These are phyloP conservation scores for Phytophthora pistaciae DNA, from an alignment of 352 stramenopile species.

Conservation along the genomic window DNA sequence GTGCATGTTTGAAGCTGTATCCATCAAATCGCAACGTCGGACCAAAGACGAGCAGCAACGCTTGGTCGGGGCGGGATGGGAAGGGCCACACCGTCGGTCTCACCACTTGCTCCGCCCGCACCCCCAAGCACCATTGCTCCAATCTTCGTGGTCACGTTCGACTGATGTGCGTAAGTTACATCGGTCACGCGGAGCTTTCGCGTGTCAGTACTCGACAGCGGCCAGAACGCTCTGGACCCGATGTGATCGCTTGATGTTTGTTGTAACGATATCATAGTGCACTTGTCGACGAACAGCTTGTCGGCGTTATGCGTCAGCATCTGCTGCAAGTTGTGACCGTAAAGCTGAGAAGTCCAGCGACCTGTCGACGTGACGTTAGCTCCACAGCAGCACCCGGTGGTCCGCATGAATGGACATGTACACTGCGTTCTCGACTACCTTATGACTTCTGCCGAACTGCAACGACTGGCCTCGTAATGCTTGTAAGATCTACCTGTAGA, in stretches of 20 bases:
- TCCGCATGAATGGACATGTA: not conserved
- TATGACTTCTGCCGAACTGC: not conserved
- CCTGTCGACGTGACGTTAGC: not conserved
- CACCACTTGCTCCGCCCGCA: conserved; percentile 9
- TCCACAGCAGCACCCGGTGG: not conserved
- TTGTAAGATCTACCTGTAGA: not conserved
- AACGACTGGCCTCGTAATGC: not conserved
- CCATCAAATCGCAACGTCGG: conserved; percentile 45
- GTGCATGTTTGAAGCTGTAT: conserved; percentile 34
- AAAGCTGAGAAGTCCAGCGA: not conserved
- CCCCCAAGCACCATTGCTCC: not conserved
- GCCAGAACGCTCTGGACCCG: not conserved
- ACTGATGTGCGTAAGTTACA: conserved; percentile 8
- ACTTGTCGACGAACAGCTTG: not conserved
- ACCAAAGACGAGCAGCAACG: conserved; percentile 34
- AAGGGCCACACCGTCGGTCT: conserved; percentile 26
- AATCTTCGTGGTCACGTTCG: conserved; percentile 2
- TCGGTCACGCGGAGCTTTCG: not conserved
- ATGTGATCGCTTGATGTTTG: not conserved
- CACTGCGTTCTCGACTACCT: not conserved
- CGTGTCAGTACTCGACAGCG: not conserved
- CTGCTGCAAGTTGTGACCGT: not conserved
- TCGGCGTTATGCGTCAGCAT: not conserved
- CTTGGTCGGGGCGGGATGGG: conserved; percentile 20
- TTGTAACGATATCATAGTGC: not conserved